phyloP scores from a whole-genome alignment of 495 filamentous ascomycete species.

The Penicillium argentinense region DNA sequence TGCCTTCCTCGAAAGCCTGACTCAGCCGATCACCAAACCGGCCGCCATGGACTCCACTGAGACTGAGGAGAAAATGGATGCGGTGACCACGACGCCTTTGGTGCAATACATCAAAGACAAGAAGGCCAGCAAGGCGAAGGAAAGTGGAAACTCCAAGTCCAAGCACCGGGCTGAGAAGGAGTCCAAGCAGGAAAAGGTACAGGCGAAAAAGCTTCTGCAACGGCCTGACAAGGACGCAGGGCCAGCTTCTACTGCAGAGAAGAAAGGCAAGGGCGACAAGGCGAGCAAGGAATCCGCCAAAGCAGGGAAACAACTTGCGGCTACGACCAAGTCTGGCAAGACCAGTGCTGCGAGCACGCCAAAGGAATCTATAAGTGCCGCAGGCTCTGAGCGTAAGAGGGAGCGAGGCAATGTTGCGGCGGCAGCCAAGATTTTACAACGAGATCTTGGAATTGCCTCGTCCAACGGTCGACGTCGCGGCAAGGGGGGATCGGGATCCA shows the following conservation, averaged over 20 bases:
- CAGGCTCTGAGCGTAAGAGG: constrained; percentile 50
- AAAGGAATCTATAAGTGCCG: constrained; percentile 29
- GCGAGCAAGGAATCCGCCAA: constrained; percentile 75
- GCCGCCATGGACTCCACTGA: constrained; percentile 48
- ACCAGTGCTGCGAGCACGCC: constrained; percentile 30
- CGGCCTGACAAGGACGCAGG: constrained; percentile 46
- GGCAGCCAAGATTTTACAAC: constrained; percentile 83
- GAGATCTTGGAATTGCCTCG: constrained; percentile 81
- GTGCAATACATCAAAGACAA: constrained; percentile 89
- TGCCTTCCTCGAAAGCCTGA: constrained; percentile 82
- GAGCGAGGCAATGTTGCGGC: constrained; percentile 71
- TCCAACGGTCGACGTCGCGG: constrained; percentile 50
- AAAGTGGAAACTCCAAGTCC: constrained; percentile 52
- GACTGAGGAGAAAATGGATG: constrained; percentile 57
- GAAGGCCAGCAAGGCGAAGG: constrained; percentile 85
- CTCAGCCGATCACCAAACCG: constrained; percentile 66
- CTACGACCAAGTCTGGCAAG: constrained; percentile 30
- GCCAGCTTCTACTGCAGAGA: constrained; percentile 37
- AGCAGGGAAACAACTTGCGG: constrained; percentile 68
- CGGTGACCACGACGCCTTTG: constrained; percentile 78
- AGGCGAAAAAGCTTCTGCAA: constrained; percentile 50
- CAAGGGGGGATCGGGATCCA: constrained; percentile 29
- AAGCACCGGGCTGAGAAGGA: constrained; percentile 65
- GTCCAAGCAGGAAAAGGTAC: constrained; percentile 53
- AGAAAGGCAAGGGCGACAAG: constrained; percentile 56